phyloP scores from a whole-genome alignment of 1,284 basidiomycete genomes.

The Ustilago vetiveriae region DNA sequence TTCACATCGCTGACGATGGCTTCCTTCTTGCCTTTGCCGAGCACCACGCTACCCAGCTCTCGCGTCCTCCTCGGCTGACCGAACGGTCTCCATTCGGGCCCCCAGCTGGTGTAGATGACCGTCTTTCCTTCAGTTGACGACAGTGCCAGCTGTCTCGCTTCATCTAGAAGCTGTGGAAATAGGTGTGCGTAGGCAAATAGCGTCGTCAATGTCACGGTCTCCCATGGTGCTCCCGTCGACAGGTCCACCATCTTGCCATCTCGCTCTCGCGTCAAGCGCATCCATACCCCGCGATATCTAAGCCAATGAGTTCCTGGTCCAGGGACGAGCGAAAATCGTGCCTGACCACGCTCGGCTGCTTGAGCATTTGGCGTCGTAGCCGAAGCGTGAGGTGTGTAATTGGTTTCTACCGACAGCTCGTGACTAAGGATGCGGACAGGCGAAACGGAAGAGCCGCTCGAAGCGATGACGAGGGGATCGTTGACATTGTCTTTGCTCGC shows the following conservation, averaged over 20 bases:
- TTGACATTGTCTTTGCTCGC: slow-evolving; percentile 7
- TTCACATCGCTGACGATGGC: slow-evolving; percentile 81
- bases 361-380: slow-evolving; percentile 40
- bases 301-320: slow-evolving; percentile 96
- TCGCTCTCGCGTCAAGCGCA: slow-evolving; percentile 87
- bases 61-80: slow-evolving; percentile 89
- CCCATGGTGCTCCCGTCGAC: slow-evolving; percentile 93
- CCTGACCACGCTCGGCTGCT: slow-evolving; percentile 46
- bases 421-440: slow-evolving; percentile 71
- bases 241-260: slow-evolving; percentile 82
- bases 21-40: slow-evolving; percentile 82
- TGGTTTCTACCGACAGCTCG: slow-evolving; percentile 92
- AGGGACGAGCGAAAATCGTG: slow-evolving; percentile 87
- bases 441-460: slow-evolving; percentile 65
- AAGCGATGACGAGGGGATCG: slow-evolving; percentile 67
- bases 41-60: slow-evolving; percentile 88
- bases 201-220: slow-evolving; percentile 93
- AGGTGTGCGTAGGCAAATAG: slow-evolving; percentile 83
- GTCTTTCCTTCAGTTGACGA: slow-evolving; percentile 90
- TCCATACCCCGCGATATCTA: slow-evolving; percentile 88
- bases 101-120: slow-evolving; percentile 95
- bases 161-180: slow-evolving; percentile 82
- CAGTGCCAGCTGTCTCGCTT: slow-evolving; percentile 88
- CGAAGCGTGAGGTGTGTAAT: slow-evolving; percentile 40
- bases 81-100: slow-evolving; percentile 94